phyloP scores from a whole-genome alignment of 139 green algal genomes.

The Asterochloris sp. region DNA sequence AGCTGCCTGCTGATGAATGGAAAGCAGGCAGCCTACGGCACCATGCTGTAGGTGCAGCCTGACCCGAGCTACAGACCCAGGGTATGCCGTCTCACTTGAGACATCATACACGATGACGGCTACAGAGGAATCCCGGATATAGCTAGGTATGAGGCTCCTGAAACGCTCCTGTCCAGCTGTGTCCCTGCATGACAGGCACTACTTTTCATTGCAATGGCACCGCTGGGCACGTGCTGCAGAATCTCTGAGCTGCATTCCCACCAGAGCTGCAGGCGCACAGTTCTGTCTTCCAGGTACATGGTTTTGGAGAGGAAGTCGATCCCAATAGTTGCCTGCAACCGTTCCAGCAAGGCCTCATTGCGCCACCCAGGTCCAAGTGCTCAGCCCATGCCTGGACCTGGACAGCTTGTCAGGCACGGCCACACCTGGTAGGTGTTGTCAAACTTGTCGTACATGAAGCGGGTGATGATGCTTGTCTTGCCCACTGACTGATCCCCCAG shows the following conservation, averaged over 20 bases:
- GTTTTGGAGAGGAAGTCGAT: conserved; percentile 99
- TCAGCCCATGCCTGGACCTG: not conserved
- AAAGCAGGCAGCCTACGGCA: too few relatives aligned
- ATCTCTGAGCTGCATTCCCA: conserved; percentile 28
- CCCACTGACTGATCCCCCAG: conserved; percentile 88
- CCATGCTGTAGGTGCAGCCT: too few relatives aligned
- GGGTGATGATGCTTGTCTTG: conserved; percentile 98
- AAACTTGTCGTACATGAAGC: conserved; percentile 99
- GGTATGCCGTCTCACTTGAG: conserved; percentile 61
- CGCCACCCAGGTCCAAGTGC: not conserved
- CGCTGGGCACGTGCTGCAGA: not conserved
- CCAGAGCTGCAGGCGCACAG: conserved; percentile 97
- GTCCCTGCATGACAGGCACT: conserved; percentile 64
- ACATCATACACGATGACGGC: conserved; percentile 99
- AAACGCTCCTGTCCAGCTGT: conserved; percentile 98
- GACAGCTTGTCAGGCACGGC: not conserved
- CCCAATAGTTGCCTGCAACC: conserved; percentile 92
- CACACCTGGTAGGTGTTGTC: conserved; percentile 96
- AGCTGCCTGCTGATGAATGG: too few relatives aligned
- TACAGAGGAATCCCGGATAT: conserved; percentile 97
- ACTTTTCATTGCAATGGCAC: not conserved
- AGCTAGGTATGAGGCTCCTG: conserved; percentile 93
- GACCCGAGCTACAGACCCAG: too few relatives aligned
- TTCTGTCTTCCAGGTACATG: conserved; percentile 99
- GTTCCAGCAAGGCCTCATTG: not conserved